Base-by-base conservation (phyloP, 805 yeast species). In the Monosporozyma unispora region DNA sequence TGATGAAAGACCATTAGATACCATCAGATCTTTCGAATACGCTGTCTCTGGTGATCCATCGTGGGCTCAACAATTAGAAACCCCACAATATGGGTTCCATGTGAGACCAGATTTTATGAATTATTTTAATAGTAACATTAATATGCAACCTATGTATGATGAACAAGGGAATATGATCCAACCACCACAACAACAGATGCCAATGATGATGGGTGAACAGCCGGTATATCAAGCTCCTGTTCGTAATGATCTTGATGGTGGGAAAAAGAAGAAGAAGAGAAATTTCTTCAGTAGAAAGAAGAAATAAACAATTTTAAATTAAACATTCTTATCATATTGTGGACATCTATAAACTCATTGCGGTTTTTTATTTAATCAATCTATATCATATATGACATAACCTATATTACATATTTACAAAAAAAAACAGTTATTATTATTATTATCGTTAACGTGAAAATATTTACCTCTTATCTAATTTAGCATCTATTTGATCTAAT, bases 1-100 rank as follows among this genome's bases (percentile, higher is more conserved):
- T 68, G 91, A 90, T 66, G 99, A 93, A 70, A 80, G 99, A 61
- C 99, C 99, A 3, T 72, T 93, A 60, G 99, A 95, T 67, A 93
- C 99, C 2, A 90, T 93, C 60, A 77, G 98, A 58, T 76, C 87
- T 4, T 93, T 93, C 68, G 98, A 93, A 72, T 93, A 84, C 63
- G 82, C 97, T 37, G 89, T 93, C 55, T 87, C 96, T 6, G 67
- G 69, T 38, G 99, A 93, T 67, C 70, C 76, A 50, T 68, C 78
- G 11, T 84, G 86, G 72, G 80, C 82, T 48, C 93, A 87, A 50
- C 88, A 86, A 59, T 73, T 88, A 60, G 97, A 90, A 68, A 75
- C 90, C 3, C 78, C 79, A 7, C 73, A 79, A 18, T 75, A 84
- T 42, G 98, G 97, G 14, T 90, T 95, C 84, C 80, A 85, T 48